Base-by-base conservation (phyloP, 345 rosid species). In the Punica granatum region DNA sequence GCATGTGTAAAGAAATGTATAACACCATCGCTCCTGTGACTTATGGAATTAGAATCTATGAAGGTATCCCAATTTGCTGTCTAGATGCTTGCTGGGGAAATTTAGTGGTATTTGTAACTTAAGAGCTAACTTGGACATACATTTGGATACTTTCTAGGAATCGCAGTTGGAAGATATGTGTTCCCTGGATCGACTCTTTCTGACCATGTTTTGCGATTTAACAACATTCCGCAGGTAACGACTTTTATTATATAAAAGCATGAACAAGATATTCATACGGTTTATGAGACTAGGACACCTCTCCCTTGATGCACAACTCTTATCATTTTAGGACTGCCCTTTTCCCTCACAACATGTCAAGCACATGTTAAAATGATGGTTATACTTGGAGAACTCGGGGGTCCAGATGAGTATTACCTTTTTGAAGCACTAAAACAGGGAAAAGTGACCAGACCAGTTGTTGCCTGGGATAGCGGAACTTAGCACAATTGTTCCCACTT, bases 381-480 rank as follows among this genome's bases (percentile, higher is more conserved):
- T 78, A 96, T 89, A 23, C 99, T 94, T 64, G 99, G 96, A 54
- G 99, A 94, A 74, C 97, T 94, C 75, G 99, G 97, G 70, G 97
- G 99, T 69, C 74, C 85, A 74, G 99, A 94, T 76, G 99, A 94
- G 71, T 91, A 91, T 80, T 94, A 95, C 82, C 86, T 94, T 37
- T 92, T 94, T 70, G 99, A 94, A 76, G 99, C 99, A 54, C 74
- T 94, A 73, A 91, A 89, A 75, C 86, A 91, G 73, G 97, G 99
- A 59, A 93, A 91, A 76, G 88, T 91, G 66, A 91, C 64, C 70
- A 94, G 89, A 73, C 99, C 97, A 33, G 95, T 91, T 73, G 97
- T 94, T 81, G 95, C 97, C 64, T 91, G 97, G 99, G 99, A 88
- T 81, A 94, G 99, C 62, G 93, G 97, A 79, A 94, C 99, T 67